These are phyloP conservation scores for Tylopilus rubrobrunneus DNA, from an alignment of 768 basidiomycete genomes.

Conservation along the genomic window DNA sequence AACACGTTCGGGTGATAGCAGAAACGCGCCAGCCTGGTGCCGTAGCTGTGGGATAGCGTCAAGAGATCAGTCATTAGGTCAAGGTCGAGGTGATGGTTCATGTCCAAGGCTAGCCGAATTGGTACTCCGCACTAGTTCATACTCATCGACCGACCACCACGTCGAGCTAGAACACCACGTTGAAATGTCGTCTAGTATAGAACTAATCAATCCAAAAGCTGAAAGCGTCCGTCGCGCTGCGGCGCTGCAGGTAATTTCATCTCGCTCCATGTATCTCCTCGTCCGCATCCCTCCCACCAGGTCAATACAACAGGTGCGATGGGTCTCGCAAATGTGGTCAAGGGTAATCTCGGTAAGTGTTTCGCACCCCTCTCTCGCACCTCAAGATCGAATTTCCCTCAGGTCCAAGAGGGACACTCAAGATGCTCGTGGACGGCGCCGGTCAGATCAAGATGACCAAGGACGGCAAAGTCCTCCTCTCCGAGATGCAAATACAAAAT, in stretches of 20 bases:
- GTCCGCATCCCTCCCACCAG: conserved; percentile 38
- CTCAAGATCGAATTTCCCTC: conserved; percentile 24
- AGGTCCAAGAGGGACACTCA: conserved; percentile 97
- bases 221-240: conserved; percentile 89
- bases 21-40: conserved; percentile 33
- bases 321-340: conserved; percentile 96
- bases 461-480: conserved; percentile 96
- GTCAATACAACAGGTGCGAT: conserved; percentile 93
- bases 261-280: conserved; percentile 16
- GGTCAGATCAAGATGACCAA: conserved; percentile 99
- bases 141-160: conserved; percentile 12
- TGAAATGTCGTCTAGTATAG: conserved; percentile 72
- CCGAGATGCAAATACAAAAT: conserved; percentile 99
- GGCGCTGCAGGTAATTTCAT: conserved; percentile 73
- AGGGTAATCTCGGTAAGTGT: conserved; percentile 86
- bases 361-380: conserved; percentile 12
- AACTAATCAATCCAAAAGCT: conserved; percentile 95
- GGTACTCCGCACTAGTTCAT: conserved; percentile 27
- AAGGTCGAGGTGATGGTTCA: conserved; percentile 29
- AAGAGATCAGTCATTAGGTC: conserved; percentile 16
- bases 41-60: conserved; percentile 12
- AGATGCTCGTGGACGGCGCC: conserved; percentile 98
- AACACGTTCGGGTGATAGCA: conserved; percentile 25
- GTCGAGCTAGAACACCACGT: conserved; percentile 19
- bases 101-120: conserved; percentile 23